Conservation (phyloP, 1,284 basidiomycete species). For the Ceratorhiza oryzae-sativae region DNA sequence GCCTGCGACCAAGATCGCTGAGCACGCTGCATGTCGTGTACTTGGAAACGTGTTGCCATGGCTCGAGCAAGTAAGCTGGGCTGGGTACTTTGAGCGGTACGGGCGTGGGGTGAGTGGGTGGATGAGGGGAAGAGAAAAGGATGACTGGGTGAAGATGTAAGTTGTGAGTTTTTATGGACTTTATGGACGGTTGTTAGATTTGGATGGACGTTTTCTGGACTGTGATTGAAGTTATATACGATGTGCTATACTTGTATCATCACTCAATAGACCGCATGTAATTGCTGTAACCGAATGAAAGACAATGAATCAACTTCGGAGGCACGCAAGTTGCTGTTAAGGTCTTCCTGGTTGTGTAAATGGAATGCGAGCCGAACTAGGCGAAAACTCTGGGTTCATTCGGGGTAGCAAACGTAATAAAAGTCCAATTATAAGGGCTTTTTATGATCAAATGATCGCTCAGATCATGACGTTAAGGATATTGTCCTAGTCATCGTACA, state of each 20-base stretch:
- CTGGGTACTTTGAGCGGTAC: constrained; percentile 30
- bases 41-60: constrained; percentile 11
- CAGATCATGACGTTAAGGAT: too few relatives aligned
- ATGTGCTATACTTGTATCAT: not conserved
- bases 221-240: not conserved
- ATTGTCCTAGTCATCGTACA: too few relatives aligned
- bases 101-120: constrained; percentile 18
- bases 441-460: too few relatives aligned
- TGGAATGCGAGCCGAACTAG: too few relatives aligned
- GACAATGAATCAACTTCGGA: too few relatives aligned
- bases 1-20: constrained; percentile 21
- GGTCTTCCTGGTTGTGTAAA: too few relatives aligned
- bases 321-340: too few relatives aligned
- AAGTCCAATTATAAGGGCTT: too few relatives aligned
- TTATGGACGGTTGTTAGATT: not conserved
- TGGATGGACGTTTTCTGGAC: not conserved
- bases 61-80: constrained; percentile 28
- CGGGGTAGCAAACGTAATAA: too few relatives aligned
- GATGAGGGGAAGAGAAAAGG: not conserved
- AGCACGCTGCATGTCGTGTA: constrained; percentile 9
- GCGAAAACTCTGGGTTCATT: too few relatives aligned
- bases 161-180: not conserved
- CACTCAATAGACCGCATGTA: not conserved
- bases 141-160: not conserved
- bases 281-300: not conserved